These are phyloP conservation scores for Torulaspora maleeae DNA, from an alignment of 805 yeast species.

Conservation along the genomic window DNA sequence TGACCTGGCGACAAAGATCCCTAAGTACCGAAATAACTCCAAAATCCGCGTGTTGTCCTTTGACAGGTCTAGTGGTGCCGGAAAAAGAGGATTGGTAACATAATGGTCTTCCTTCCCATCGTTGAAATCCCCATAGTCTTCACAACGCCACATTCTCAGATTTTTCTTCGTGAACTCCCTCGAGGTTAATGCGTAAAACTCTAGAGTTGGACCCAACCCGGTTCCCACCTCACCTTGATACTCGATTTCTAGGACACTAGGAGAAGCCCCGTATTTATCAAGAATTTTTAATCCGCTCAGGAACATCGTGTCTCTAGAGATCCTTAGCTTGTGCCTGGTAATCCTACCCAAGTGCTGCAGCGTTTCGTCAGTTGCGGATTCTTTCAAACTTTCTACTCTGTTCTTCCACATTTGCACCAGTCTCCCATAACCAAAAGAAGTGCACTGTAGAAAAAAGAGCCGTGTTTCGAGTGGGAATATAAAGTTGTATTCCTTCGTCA, in stretches of 20 bases:
- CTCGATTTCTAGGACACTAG: constrained; percentile 80
- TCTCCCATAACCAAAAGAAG: constrained; percentile 88
- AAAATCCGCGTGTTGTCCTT: constrained; percentile 41
- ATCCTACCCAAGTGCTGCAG: constrained; percentile 62
- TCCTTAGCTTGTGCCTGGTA: constrained; percentile 70
- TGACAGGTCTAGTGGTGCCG: constrained; percentile 49
- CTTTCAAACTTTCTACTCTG: constrained; percentile 40
- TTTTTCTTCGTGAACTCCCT: constrained; percentile 59
- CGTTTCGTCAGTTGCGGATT: constrained; percentile 26
- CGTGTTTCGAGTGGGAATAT: constrained; percentile 81
- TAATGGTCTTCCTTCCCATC: constrained; percentile 38
- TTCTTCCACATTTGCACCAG: constrained; percentile 73
- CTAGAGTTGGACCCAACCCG: constrained; percentile 93
- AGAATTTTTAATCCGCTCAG: constrained; percentile 76
- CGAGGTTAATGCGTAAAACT: constrained; percentile 80
- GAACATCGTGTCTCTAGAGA: constrained; percentile 64
- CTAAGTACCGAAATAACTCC: constrained; percentile 60
- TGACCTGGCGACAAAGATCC: constrained; percentile 82
- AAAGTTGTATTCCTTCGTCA: constrained; percentile 74
- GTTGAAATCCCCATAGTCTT: constrained; percentile 27
- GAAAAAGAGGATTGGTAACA: constrained; percentile 60
- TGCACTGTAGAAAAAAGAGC: constrained; percentile 69
- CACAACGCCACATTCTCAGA: constrained; percentile 65
- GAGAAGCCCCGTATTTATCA: constrained; percentile 69
- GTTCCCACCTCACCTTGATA: constrained; percentile 91